phyloP scores from a whole-genome alignment of 352 stramenopile genomes.

The Globisporangium yorkense region DNA sequence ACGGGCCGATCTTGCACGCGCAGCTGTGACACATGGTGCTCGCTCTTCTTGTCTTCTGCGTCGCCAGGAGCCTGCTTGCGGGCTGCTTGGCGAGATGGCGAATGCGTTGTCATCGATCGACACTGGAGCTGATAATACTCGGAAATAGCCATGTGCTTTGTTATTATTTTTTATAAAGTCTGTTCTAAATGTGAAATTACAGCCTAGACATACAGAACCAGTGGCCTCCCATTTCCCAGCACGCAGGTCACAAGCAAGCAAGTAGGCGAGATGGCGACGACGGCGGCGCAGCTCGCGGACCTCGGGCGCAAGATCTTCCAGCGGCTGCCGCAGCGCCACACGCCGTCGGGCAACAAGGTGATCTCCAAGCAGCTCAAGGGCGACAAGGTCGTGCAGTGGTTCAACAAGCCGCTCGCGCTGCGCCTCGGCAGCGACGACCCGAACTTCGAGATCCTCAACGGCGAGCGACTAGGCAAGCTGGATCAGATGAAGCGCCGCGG shows the following conservation, averaged over 20 bases:
- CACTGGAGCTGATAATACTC: not conserved
- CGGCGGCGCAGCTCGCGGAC: slow-evolving; percentile 65
- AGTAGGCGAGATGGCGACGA: slow-evolving; percentile 20
- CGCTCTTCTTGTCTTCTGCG: not conserved
- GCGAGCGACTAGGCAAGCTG: slow-evolving; percentile 67
- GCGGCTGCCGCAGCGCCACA: slow-evolving; percentile 77
- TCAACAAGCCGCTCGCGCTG: slow-evolving; percentile 76
- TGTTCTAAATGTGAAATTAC: not conserved
- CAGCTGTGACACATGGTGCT: slow-evolving; percentile 74
- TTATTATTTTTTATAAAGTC: not conserved
- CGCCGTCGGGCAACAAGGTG: slow-evolving; percentile 80
- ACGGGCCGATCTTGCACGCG: slow-evolving; percentile 89
- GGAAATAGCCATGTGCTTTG: no score
- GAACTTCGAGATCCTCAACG: slow-evolving; percentile 80
- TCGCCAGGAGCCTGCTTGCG: not conserved
- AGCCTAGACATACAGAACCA: slow-evolving; percentile 4
- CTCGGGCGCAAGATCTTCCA: slow-evolving; percentile 87
- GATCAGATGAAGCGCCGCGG: slow-evolving; percentile 86
- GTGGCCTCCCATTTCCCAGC: slow-evolving; percentile 7
- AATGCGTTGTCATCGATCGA: not conserved
- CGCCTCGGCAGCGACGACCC: slow-evolving; percentile 76
- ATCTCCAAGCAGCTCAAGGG: slow-evolving; percentile 87
- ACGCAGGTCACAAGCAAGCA: slow-evolving; percentile 1
- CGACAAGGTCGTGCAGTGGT: slow-evolving; percentile 82
- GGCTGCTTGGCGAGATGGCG: not conserved